These are phyloP conservation scores for Boletus subparvulus DNA, from an alignment of 768 basidiomycete species.

Conservation along the genomic window DNA sequence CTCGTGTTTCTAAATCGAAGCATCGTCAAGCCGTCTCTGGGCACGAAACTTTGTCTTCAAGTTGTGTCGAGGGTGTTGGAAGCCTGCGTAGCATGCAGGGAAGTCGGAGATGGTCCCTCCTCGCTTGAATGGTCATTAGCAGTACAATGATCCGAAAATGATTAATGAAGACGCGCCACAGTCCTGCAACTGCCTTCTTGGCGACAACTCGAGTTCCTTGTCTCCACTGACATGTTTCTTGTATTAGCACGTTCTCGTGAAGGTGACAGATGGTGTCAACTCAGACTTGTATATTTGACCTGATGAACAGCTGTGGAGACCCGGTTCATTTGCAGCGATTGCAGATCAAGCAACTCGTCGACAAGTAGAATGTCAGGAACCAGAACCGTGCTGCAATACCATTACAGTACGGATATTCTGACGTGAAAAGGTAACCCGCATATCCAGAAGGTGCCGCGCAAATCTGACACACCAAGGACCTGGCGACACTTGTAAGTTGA, in stretches of 20 bases:
- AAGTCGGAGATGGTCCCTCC: background rate
- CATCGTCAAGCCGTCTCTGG: background rate
- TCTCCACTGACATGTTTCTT: no score
- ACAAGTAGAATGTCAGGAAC: background rate
- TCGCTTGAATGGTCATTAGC: background rate
- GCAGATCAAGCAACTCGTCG: background rate
- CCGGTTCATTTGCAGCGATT: background rate
- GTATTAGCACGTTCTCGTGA: no score
- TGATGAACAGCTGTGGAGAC: no score
- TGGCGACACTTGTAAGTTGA: background rate
- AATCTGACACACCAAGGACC: background rate
- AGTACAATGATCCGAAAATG: no score
- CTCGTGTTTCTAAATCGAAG: background rate
- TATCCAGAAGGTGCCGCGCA: background rate
- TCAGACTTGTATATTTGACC: no score
- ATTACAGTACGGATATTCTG: background rate
- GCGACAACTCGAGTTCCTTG: background rate
- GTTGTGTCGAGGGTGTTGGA: background rate
- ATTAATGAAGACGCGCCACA: background rate
- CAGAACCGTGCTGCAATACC: background rate
- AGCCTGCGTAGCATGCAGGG: background rate
- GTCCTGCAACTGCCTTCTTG: background rate
- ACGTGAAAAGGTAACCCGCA: no score
- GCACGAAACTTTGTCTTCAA: background rate
- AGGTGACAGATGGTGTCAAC: no score